Conservation (phyloP, 192 early-diverging fungal genomes). For the Diversispora epigaea region DNA sequence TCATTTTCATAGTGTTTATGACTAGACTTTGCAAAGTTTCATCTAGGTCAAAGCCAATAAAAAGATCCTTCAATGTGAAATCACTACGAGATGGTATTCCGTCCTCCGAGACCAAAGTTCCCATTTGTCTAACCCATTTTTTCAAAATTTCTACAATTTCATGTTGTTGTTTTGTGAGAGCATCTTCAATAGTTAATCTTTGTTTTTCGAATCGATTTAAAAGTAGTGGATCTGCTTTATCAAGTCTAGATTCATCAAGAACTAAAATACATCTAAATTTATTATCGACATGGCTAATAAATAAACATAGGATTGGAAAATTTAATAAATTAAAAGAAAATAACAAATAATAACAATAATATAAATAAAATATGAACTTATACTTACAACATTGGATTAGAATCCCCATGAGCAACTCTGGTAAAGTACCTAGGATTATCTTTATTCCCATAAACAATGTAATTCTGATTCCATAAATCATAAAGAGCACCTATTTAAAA, state of each 20-base stretch:
- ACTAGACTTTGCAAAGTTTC: conserved; percentile 30
- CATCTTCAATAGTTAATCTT: conserved; percentile 14
- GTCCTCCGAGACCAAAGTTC: neutral
- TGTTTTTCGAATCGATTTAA: conserved; percentile 29
- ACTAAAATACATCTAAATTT: conserved; percentile 26
- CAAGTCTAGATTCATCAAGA: conserved; percentile 13
- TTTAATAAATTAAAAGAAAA: neutral
- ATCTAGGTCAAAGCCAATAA: conserved; percentile 24
- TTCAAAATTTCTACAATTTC: neutral
- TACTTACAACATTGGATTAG: conserved; percentile 31
- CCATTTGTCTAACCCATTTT: conserved; percentile 27
- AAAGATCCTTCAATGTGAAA: conserved; percentile 22
- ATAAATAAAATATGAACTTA: neutral
- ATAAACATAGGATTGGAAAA: neutral
- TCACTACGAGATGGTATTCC: neutral
- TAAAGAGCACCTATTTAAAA: conserved; percentile 21
- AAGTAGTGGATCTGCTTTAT: neutral
- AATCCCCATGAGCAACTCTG: conserved; percentile 11
- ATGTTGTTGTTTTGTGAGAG: neutral
- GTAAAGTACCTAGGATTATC: conserved; percentile 11
- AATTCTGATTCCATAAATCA: conserved; percentile 34
- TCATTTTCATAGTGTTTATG: conserved; percentile 3
- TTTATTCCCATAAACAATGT: neutral
- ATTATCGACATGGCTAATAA: neutral
- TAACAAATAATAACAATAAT: neutral